Evolutionary conservation across 768 basidiomycete genomes (phyloP).

Genomic region (Mrakia frigida): DNA sequence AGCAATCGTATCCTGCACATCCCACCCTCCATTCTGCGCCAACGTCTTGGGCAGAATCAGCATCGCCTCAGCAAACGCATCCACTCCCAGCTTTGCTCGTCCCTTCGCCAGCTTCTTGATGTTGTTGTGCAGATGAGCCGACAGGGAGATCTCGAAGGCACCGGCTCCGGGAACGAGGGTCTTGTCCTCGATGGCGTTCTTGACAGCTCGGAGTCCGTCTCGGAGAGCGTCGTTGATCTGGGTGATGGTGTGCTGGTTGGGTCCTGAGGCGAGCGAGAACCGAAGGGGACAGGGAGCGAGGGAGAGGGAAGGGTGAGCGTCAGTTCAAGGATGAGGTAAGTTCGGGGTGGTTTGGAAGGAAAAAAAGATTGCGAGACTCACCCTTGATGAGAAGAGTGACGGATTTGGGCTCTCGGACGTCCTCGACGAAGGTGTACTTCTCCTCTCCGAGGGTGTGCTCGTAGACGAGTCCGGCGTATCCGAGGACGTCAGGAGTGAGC

Average conservation of each 20-base stretch:
- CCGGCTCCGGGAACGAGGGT: constrained; percentile 90
- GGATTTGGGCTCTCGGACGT: constrained; percentile 88
- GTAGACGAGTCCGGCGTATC: constrained; percentile 97
- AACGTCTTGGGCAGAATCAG: constrained; percentile 94
- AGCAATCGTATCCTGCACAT: constrained; percentile 92
- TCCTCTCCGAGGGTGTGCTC: constrained; percentile 99
- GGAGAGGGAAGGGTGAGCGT: not conserved
- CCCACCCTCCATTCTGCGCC: constrained; percentile 91
- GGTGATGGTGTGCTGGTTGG: constrained; percentile 89
- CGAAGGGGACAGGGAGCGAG: too few relatives aligned
- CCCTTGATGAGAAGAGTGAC: constrained; percentile 95
- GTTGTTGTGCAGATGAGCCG: constrained; percentile 63
- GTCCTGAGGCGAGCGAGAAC: constrained; percentile 50
- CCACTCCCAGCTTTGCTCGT: constrained; percentile 91
- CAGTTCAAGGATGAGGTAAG: not conserved
- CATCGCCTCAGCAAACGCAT: constrained; percentile 92
- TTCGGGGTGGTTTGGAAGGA: not conserved
- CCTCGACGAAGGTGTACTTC: constrained; percentile 95
- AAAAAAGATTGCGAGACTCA: constrained; percentile 34
- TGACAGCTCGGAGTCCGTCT: constrained; percentile 91
- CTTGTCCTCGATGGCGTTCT: constrained; percentile 91
- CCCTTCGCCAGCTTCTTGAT: constrained; percentile 87
- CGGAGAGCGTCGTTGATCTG: constrained; percentile 98
- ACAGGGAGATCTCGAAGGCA: constrained; percentile 91
- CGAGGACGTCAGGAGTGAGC: constrained; percentile 79